Conservation (phyloP, 805 yeast genomes). For the Schizosaccharomyces lindneri region DNA sequence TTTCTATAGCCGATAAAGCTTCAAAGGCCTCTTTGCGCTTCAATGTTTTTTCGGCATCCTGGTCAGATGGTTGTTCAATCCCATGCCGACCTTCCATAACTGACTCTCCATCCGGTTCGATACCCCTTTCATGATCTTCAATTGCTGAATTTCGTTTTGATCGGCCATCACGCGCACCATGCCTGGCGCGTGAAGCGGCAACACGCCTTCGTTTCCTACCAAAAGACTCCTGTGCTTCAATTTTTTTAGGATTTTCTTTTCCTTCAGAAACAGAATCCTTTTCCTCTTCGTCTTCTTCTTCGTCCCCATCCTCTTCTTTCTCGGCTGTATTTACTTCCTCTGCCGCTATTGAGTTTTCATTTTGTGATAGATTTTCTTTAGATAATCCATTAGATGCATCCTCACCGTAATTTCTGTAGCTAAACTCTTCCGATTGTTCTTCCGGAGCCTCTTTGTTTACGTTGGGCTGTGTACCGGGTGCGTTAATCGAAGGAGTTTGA, state of each 20-base stretch:
- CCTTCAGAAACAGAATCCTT: not conserved
- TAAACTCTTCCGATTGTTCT: too few species aligned
- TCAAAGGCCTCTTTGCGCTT: not conserved
- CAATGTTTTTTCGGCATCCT: not conserved
- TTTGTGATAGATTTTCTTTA: too few species aligned
- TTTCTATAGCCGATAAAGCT: not conserved
- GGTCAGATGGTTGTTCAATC: not conserved
- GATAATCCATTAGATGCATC: too few species aligned
- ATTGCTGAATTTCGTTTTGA: not conserved
- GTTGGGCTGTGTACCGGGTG: too few species aligned
- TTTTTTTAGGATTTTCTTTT: not conserved
- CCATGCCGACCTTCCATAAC: not conserved
- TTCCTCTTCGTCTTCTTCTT: not conserved
- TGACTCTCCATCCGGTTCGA: not conserved
- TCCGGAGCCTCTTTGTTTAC: too few species aligned
- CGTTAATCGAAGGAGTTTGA: not conserved
- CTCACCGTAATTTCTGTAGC: too few species aligned
- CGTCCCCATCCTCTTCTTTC: too few species aligned
- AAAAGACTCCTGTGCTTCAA: too few species aligned
- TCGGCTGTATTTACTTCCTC: too few species aligned
- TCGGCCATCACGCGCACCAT: not conserved
- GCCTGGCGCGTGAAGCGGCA: not conserved
- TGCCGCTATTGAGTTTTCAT: too few species aligned
- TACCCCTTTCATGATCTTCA: not conserved
- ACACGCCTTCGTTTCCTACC: not conserved